Percentiles rank a stretch among this genome's conserved stretches.
Evolutionary conservation across 257 asterid genomes (phyloP).

Genomic region (Voacanga thouarsii): DNA sequence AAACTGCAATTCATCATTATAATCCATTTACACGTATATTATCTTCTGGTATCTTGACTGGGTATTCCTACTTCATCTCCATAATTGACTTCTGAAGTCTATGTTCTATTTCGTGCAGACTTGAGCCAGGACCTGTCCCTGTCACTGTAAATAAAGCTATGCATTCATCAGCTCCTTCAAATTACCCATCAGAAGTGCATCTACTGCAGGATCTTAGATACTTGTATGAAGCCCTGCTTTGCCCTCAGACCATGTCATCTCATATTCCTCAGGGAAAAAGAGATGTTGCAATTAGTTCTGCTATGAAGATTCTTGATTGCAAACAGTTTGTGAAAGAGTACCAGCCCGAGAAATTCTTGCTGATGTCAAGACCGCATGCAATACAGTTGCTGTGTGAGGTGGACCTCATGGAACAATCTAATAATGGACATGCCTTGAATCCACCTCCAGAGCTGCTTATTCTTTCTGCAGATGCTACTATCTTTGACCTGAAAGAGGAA

Average conservation of each 20-base stretch:
- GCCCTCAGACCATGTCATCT: constrained; percentile 53
- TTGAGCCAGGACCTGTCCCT: constrained; percentile 63
- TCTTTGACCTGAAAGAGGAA: constrained; percentile 77
- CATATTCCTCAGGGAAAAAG: constrained; percentile 44
- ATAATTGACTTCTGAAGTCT: neutral
- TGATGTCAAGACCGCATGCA: constrained; percentile 32
- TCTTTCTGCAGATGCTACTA: constrained; percentile 68
- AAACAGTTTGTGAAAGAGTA: constrained; percentile 87
- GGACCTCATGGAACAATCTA: constrained; percentile 57
- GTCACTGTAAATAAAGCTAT: constrained; percentile 17
- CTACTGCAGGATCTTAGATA: constrained; percentile 61
- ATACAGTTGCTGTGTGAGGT: constrained; percentile 74
- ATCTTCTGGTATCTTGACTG: too few species aligned
- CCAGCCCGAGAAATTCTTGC: constrained; percentile 40
- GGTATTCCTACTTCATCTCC: neutral
- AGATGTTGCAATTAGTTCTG: constrained; percentile 45
- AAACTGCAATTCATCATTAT: too few species aligned
- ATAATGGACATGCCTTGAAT: constrained; percentile 41
- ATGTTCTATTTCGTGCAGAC: constrained; percentile 41
- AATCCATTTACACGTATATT: neutral
- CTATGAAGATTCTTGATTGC: constrained; percentile 68
- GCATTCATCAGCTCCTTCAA: constrained; percentile 22
- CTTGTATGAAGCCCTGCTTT: constrained; percentile 66
- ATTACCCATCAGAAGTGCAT: constrained; percentile 61
- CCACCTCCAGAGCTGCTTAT: constrained; percentile 79